Evolutionary conservation across 78 protist genomes (phyloP), one percentile per base, ranked within the genome.

Genomic region (Guillardia theta): DNA sequence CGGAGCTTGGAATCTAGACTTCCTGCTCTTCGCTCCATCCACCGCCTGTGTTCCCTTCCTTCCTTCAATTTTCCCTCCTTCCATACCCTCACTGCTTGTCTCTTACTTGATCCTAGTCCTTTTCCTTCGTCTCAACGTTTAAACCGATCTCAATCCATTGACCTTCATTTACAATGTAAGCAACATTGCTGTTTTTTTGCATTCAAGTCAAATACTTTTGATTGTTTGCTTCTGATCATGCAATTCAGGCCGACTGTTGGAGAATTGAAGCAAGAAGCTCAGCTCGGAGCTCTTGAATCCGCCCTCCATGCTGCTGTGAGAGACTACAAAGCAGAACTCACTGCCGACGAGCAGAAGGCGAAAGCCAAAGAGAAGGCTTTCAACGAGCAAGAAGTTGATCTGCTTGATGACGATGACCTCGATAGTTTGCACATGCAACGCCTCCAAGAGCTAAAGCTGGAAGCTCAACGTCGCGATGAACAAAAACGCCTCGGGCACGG

Each of bases 401-500:
- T 88, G 30, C 77, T 88, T 21, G 77, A 88, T 19, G 77, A 48
- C 22, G 93, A 88, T 19, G 93, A 88, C 30, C n/a, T 88, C 36
- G 93, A 88, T 18, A 19, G n/a, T 8, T 44, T 88, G 78, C 93
- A 53, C 27, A 30, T 4, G 77, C 44, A 48, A 77, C 93, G 93
- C 22, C 10, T 88, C 5, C 24, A 27, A 10, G 77, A 93, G 46
- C 4, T 97, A 77, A 93, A 88, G 88, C 88, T 87, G 88, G 88
- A 88, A 93, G 64, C 78, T 19, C 37, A 30, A 48, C 50, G 64
- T 37, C 88, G 4, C 1, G 41, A 48, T 22, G 93, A 88, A 12
- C 12, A 5, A 44, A 30, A 8, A 33, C 2, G 9, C 41, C 37
- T 4, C 19, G 93, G 94, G 15, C 96, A 95, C 94, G 98, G 97